A percentile compares a stretch with the other conserved stretches of the same genome.
Evolutionary conservation across 176 grass and related monocot genomes (phyloP).

Genomic region (Musa schizocarpa): DNA sequence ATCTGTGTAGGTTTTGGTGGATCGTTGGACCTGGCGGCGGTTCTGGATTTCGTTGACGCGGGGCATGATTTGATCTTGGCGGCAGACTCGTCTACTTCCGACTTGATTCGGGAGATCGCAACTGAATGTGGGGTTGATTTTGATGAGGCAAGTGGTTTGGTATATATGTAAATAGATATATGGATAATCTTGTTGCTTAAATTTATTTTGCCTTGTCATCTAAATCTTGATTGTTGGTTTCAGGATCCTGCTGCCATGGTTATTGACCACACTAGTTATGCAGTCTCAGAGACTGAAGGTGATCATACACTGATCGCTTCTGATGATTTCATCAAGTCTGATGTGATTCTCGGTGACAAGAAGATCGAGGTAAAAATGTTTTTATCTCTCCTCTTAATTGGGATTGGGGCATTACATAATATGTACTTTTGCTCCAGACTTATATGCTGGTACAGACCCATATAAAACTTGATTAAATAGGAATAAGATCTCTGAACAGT

Average conservation of each 20-base stretch:
- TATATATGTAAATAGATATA: no score
- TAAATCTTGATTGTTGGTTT: not conserved
- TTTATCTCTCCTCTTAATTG: not conserved
- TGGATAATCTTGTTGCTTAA: not conserved
- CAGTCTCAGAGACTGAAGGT: slow-evolving; percentile 60
- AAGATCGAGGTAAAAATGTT: slow-evolving; percentile 53
- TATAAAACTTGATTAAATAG: no score
- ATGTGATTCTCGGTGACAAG: slow-evolving; percentile 66
- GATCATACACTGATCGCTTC: slow-evolving; percentile 78
- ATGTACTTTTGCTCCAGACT: no score
- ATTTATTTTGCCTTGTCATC: slow-evolving; percentile 5
- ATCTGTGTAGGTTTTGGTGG: slow-evolving; percentile 67
- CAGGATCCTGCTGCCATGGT: slow-evolving; percentile 85
- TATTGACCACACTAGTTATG: slow-evolving; percentile 84
- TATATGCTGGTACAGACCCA: no score
- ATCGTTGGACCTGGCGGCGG: slow-evolving; percentile 63
- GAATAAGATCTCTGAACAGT: no score
- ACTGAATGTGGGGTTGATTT: slow-evolving; percentile 93
- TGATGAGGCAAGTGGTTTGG: slow-evolving; percentile 56
- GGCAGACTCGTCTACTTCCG: slow-evolving; percentile 69
- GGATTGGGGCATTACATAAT: not conserved
- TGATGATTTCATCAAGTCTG: slow-evolving; percentile 67
- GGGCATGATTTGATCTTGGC: slow-evolving; percentile 91
- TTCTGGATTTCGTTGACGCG: slow-evolving; percentile 76
- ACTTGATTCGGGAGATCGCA: slow-evolving; percentile 87